phyloP scores from a whole-genome alignment of 2,329 filamentous ascomycete genomes.

The Colletotrichum ledebouriae region DNA sequence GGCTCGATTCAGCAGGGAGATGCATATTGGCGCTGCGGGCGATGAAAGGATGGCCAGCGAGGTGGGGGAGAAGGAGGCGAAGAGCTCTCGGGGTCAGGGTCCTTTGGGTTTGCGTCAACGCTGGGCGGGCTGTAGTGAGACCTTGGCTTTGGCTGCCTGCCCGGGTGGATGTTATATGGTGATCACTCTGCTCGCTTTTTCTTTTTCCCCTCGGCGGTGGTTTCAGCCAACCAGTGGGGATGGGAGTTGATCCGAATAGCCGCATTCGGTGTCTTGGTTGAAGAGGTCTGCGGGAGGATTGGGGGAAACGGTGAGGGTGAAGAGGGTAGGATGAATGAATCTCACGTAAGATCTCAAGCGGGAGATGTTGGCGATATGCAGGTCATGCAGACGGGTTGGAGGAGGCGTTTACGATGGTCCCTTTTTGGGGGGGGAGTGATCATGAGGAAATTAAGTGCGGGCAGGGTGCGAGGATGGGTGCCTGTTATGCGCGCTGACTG shows the following conservation, averaged over 20 bases:
- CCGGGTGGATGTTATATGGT: too few species aligned
- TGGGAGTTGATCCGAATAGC: background rate
- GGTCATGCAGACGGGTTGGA: background rate
- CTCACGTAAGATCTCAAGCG: conserved; percentile 33
- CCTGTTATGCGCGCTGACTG: too few species aligned
- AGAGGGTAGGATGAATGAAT: conserved; percentile 14
- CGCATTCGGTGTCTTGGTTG: background rate
- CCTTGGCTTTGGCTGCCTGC: background rate
- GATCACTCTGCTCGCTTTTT: background rate
- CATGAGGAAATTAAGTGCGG: too few species aligned
- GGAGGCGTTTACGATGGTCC: too few species aligned
- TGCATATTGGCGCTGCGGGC: background rate
- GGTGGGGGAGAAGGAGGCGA: background rate
- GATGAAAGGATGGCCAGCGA: background rate
- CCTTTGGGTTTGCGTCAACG: conserved; percentile 15
- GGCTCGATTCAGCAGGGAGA: conserved; percentile 5
- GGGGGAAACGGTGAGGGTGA: background rate
- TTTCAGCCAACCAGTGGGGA: background rate
- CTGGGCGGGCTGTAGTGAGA: background rate
- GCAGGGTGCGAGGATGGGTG: too few species aligned
- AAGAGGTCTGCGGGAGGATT: background rate
- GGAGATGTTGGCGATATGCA: conserved; percentile 1
- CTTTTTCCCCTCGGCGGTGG: too few species aligned
- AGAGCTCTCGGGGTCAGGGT: conserved; percentile 20
- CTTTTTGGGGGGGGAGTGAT: too few species aligned